Evolutionary conservation across 2,329 filamentous ascomycete genomes (phyloP).

Genomic region (Fusarium odoratissimum): DNA sequence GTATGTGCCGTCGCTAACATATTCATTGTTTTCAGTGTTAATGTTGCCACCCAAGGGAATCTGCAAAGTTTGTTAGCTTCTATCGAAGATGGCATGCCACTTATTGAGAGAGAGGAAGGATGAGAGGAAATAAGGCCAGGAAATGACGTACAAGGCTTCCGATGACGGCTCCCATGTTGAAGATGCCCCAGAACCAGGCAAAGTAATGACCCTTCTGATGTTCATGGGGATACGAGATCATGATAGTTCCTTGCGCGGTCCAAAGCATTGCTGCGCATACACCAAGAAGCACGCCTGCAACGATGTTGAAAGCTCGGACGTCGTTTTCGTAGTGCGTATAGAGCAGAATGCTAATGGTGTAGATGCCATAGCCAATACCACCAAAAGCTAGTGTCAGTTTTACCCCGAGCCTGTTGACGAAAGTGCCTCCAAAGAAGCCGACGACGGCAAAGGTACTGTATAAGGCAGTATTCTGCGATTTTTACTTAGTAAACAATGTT

Average conservation of each 20-base stretch:
- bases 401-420: slow-evolving; percentile 80
- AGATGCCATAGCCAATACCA: slow-evolving; percentile 80
- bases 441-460: slow-evolving; percentile 76
- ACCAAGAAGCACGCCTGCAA: slow-evolving; percentile 80
- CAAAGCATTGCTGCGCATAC: slow-evolving; percentile 83
- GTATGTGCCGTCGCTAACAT: slow-evolving; percentile 81
- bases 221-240: slow-evolving; percentile 90
- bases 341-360: slow-evolving; percentile 72
- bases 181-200: slow-evolving; percentile 93
- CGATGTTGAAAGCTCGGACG: slow-evolving; percentile 58
- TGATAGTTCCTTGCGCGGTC: slow-evolving; percentile 85
- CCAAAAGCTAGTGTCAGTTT: slow-evolving; percentile 75
- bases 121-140: fast-evolving
- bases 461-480: slow-evolving; percentile 62
- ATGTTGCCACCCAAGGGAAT: slow-evolving; percentile 52
- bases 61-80: slow-evolving; percentile 47
- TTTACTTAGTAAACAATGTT: fast-evolving
- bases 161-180: slow-evolving; percentile 91
- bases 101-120: fast-evolving
- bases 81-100: fast-evolving
- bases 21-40: slow-evolving; percentile 7
- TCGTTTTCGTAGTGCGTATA: slow-evolving; percentile 69
- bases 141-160: slow-evolving; percentile 68
- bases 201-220: slow-evolving; percentile 87
- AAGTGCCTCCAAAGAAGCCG: slow-evolving; percentile 77